Percentiles rank a stretch among this genome's conserved stretches.
phyloP scores from a whole-genome alignment of 306 rosid species.

The Cyamopsis tetragonoloba region DNA sequence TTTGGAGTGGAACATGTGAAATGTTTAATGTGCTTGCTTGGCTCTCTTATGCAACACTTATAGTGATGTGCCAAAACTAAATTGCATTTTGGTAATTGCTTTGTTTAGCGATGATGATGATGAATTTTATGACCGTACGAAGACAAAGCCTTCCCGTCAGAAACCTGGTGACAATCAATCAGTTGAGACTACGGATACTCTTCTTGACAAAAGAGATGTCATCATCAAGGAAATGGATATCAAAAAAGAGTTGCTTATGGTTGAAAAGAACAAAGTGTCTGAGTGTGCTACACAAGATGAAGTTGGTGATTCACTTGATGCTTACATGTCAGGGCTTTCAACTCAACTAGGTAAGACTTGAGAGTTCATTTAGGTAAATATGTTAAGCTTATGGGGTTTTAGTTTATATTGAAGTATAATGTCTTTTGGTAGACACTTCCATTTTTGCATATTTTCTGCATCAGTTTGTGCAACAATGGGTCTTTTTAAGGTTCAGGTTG shows the following conservation, averaged over 20 bases:
- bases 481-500: neutral
- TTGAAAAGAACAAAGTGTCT: slow-evolving; percentile 56
- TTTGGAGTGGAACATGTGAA: neutral
- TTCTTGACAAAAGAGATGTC: slow-evolving; percentile 81
- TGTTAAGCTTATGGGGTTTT: neutral
- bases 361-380: slow-evolving; percentile 22
- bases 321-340: slow-evolving; percentile 92
- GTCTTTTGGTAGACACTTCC: neutral
- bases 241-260: slow-evolving; percentile 55
- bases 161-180: slow-evolving; percentile 59
- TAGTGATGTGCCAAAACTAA: slow-evolving; percentile 9
- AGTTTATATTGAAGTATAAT: slow-evolving; percentile 5
- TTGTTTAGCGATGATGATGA: slow-evolving; percentile 75
- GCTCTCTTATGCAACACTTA: neutral
- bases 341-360: slow-evolving; percentile 72
- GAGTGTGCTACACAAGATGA: slow-evolving; percentile 40
- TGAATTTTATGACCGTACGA: slow-evolving; percentile 92
- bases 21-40: neutral
- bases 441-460: slow-evolving; percentile 1
- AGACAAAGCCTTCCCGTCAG: slow-evolving; percentile 53
- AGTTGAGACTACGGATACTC: slow-evolving; percentile 86
- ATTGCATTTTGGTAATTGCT: slow-evolving; percentile 6
- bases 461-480: neutral
- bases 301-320: slow-evolving; percentile 74
- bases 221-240: slow-evolving; percentile 60